A percentile compares a stretch with the other conserved stretches of the same genome.
These are phyloP conservation scores for Neospermospora avenae DNA, from an alignment of 2,329 filamentous ascomycete genomes.

Conservation along the genomic window DNA sequence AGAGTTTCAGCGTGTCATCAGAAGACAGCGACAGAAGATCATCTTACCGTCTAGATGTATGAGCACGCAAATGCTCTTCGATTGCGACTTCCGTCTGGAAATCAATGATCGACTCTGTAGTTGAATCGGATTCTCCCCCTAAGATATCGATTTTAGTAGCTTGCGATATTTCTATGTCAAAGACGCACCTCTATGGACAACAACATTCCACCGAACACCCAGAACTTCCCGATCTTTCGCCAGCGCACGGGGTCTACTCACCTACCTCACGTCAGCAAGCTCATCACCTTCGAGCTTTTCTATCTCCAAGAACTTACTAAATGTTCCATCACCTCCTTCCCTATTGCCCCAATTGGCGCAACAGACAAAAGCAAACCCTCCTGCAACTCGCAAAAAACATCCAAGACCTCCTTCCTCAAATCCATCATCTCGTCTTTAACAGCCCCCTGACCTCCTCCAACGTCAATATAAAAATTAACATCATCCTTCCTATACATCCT, in stretches of 20 bases:
- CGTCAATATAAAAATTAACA: neutral
- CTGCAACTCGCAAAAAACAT: neutral
- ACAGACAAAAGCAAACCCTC: neutral
- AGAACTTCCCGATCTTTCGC: too few species aligned
- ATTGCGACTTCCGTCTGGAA: too few species aligned
- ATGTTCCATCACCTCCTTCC: neutral
- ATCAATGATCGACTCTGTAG: too few species aligned
- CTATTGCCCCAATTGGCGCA: neutral
- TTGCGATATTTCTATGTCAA: too few species aligned
- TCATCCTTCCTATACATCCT: neutral
- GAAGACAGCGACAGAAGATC: neutral
- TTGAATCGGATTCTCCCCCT: too few species aligned
- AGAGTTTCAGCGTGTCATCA: neutral
- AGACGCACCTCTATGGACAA: too few species aligned
- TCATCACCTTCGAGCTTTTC: neutral
- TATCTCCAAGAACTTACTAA: neutral
- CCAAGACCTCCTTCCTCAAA: neutral
- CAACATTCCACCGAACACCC: too few species aligned
- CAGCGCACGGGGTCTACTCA: too few species aligned
- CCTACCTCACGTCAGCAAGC: neutral
- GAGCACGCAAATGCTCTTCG: too few species aligned
- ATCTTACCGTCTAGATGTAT: neutral
- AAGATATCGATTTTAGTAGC: too few species aligned
- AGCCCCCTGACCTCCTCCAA: neutral
- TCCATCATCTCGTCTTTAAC: neutral